A percentile compares a stretch with the other conserved stretches of the same genome.
Evolutionary conservation across 371 early-diverging fungal species (phyloP).

Genomic region (Rhizopus sp.): DNA sequence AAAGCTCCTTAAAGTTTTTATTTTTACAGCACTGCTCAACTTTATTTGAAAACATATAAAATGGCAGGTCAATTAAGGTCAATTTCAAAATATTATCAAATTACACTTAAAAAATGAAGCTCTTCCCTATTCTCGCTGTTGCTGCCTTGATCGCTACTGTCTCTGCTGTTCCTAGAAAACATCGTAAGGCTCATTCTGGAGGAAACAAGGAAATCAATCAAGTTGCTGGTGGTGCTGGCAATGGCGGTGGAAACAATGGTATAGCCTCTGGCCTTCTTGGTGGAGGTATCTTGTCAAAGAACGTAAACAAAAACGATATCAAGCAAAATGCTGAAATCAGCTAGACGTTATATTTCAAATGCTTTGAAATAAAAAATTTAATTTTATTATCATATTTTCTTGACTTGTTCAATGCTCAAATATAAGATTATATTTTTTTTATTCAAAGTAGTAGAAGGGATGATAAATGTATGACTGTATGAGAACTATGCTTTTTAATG

Average conservation of each 20-base stretch:
- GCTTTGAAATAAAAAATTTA: neutral
- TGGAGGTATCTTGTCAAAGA: neutral
- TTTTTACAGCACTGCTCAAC: too few species aligned
- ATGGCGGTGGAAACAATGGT: neutral
- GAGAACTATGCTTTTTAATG: neutral
- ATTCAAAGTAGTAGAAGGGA: too few species aligned
- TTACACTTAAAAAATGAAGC: too few species aligned
- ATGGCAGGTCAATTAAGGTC: too few species aligned
- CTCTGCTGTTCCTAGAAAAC: conserved; percentile 25
- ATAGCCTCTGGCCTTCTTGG: neutral
- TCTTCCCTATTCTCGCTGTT: conserved; percentile 15
- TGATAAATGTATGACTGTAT: too few species aligned
- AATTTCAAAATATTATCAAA: too few species aligned
- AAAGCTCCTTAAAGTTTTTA: too few species aligned
- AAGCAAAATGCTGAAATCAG: neutral
- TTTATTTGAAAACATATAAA: too few species aligned
- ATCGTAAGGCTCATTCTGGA: neutral
- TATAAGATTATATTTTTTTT: too few species aligned
- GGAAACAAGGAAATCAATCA: neutral
- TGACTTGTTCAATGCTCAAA: too few species aligned
- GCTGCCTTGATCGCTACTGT: conserved; percentile 20
- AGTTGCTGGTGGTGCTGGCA: neutral
- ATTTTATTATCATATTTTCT: too few species aligned
- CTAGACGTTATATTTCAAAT: neutral
- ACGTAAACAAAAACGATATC: neutral